phyloP scores from a whole-genome alignment of 2,329 filamentous ascomycete genomes.

The Aspergillus calidoustus region DNA sequence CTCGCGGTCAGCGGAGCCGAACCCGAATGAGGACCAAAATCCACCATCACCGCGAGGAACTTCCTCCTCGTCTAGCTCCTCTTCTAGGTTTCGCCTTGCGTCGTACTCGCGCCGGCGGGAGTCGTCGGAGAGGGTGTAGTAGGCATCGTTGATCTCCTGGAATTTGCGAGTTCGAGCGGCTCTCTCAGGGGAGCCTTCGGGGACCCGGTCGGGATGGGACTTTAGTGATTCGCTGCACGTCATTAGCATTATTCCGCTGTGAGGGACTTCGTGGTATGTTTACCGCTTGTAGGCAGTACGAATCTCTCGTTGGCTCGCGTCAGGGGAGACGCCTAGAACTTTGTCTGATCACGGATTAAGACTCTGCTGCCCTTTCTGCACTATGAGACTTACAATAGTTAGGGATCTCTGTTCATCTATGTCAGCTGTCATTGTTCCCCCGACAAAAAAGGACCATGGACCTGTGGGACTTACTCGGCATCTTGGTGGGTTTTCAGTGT shows the following conservation, averaged over 20 bases:
- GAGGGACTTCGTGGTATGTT: constrained; percentile 1
- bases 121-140: constrained; percentile 85
- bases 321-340: constrained; percentile 73
- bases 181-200: constrained; percentile 81
- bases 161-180: constrained; percentile 81
- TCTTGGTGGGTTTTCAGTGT: not conserved
- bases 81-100: constrained; percentile 60
- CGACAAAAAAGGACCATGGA: not conserved
- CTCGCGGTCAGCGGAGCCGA: constrained; percentile 47
- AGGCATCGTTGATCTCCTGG: constrained; percentile 90
- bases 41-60: constrained; percentile 52
- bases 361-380: not conserved
- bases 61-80: constrained; percentile 55
- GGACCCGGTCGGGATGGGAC: constrained; percentile 90
- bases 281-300: constrained; percentile 93
- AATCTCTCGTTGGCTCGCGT: constrained; percentile 79
- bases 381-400: constrained; percentile 47
- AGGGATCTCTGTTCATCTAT: constrained; percentile 30
- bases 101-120: constrained; percentile 83
- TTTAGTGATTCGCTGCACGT: constrained; percentile 70
- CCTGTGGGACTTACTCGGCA: constrained; percentile 30
- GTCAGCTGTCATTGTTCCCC: constrained; percentile 1
- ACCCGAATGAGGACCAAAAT: constrained; percentile 78
- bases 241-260: constrained; percentile 40
- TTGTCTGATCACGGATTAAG: constrained; percentile 59